Conservation (phyloP, 78 protist species). For the Emiliania huxleyi region DNA sequence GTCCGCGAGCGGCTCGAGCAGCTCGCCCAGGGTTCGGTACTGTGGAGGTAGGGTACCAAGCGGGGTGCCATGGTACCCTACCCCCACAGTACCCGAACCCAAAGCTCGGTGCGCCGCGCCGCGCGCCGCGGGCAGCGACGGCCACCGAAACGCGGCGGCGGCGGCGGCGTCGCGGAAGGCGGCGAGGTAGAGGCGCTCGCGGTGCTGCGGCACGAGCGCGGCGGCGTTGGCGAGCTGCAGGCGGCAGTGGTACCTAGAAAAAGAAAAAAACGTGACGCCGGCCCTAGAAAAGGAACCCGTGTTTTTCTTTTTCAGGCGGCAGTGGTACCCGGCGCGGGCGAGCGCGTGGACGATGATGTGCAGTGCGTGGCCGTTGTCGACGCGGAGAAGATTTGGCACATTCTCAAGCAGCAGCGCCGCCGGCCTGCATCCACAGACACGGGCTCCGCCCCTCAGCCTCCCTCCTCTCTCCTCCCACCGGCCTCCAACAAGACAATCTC, state of each 20-base stretch:
- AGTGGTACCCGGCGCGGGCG: background rate
- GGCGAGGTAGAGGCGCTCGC: background rate
- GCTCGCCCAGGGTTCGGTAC: background rate
- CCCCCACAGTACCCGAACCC: background rate
- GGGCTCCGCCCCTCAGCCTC: too few relatives aligned
- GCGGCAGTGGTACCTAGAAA: too few relatives aligned
- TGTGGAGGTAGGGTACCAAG: background rate
- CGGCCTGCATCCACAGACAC: background rate
- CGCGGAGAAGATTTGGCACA: background rate
- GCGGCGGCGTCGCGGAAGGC: background rate
- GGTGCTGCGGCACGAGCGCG: slow-evolving; percentile 13
- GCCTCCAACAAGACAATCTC: too few relatives aligned
- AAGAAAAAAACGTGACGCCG: too few relatives aligned
- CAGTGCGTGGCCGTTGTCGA: background rate
- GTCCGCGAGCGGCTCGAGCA: background rate
- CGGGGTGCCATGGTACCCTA: too few relatives aligned
- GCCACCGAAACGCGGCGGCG: background rate
- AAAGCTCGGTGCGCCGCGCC: background rate
- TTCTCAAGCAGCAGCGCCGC: background rate
- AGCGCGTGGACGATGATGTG: background rate
- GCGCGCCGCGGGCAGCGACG: background rate
- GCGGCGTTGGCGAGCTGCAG: background rate
- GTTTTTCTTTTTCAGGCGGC: too few relatives aligned
- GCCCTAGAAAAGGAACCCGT: background rate
- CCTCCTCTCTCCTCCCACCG: too few relatives aligned